Base-by-base conservation (phyloP, 83 land plant genomes). In the Picea engelmannii region DNA sequence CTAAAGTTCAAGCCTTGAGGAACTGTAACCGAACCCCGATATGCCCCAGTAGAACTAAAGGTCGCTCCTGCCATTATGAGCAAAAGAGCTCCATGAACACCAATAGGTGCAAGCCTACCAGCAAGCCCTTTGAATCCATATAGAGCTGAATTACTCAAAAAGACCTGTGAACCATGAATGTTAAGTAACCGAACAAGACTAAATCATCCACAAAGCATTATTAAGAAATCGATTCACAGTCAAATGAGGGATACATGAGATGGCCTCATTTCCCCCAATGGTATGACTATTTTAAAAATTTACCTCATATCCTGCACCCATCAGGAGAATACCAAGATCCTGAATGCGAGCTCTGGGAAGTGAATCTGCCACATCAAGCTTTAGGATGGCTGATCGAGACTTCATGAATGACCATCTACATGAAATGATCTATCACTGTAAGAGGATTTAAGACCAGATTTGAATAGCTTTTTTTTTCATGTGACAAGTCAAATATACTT, bases 21-120 rank as follows among this genome's bases (percentile, higher is more conserved):
- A 58, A 97, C 95, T 78, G 89, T 95, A n/a, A 97, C 95, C 0
- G 95, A 86, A 70, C 98, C 98, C 69, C 82, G 89, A 73, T 88
- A 95, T 82, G 97, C 94, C 66, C 98, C 96, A 35, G 88, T 78
- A 55, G 99, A 98, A 87, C 94, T 95, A 16, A 92, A 81, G 8
- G 96, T 94, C 61, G 87, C 99, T 79, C 99, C 99, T 74, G 85
- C 96, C 99, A 97, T 97, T 63, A 97, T 92, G 78, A 95, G 83
- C 60, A 97, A 82, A 86, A 97, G 91, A 25, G 99, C 98, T 61
- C 92, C 86, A 85, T 97, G 99, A 27, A 27, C 31, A 62, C 99
- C 99, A 78, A 97, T 97, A 10, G 99, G 98, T 21, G 99, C 98
- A 79, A 95, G 88, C 15, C 98, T 83, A 71, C 99, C 98, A 66